Percentiles rank a stretch among this genome's conserved stretches.
phyloP scores from a whole-genome alignment of 352 stramenopile genomes.

The Phytopythium helicoides region DNA sequence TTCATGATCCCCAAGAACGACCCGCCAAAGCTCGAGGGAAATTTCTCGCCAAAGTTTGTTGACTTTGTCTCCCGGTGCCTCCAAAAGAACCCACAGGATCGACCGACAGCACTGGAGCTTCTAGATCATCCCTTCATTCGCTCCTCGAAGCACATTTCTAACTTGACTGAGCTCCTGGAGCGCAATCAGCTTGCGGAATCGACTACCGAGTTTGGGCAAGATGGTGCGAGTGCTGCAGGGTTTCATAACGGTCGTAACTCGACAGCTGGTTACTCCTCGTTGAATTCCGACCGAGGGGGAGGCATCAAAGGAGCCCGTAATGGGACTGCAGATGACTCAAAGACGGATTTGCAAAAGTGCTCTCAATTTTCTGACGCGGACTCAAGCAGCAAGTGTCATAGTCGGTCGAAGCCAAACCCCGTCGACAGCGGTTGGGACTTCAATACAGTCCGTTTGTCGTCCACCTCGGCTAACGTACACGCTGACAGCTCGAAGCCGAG shows the following conservation, averaged over 20 bases:
- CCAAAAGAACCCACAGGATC: constrained; percentile 81
- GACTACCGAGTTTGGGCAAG: constrained; percentile 8
- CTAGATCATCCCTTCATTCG: constrained; percentile 86
- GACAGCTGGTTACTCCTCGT: neutral
- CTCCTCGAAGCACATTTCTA: constrained; percentile 61
- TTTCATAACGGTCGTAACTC: constrained; percentile 2
- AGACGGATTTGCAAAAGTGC: too few relatives aligned
- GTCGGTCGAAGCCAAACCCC: constrained; percentile 30
- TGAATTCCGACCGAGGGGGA: too few relatives aligned
- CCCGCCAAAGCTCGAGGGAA: constrained; percentile 77
- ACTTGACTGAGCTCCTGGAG: constrained; percentile 70
- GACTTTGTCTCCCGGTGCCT: constrained; percentile 91
- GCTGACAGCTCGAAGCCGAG: constrained; percentile 1
- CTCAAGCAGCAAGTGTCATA: constrained; percentile 34
- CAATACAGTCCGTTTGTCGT: constrained; percentile 63
- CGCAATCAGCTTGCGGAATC: constrained; percentile 26
- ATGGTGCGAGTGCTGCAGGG: constrained; percentile 5
- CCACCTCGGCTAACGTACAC: constrained; percentile 4
- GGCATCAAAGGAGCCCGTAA: too few relatives aligned
- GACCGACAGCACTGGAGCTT: constrained; percentile 81
- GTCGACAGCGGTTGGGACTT: constrained; percentile 78
- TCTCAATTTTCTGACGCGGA: too few relatives aligned
- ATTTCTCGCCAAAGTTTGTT: constrained; percentile 71
- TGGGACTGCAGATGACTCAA: too few relatives aligned
- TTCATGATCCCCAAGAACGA: constrained; percentile 98